phyloP scores from a whole-genome alignment of 495 filamentous ascomycete species.

The Elaphomyces granulatus region DNA sequence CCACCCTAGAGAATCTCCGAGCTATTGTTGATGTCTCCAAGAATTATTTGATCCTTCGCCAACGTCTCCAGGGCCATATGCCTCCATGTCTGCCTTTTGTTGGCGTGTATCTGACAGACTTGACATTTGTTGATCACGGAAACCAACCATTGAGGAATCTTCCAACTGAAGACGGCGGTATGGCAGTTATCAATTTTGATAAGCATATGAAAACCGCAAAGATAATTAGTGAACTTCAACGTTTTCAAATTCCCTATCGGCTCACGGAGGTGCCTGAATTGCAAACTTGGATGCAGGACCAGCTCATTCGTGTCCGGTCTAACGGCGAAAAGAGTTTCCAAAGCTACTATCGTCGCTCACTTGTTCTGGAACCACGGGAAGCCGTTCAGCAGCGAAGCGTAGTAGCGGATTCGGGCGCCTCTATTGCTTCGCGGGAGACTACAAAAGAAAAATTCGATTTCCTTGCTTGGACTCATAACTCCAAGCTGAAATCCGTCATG shows the following conservation, averaged over 20 bases:
- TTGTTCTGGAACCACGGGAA: constrained; percentile 78
- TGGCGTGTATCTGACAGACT: constrained; percentile 88
- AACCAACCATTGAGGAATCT: constrained; percentile 53
- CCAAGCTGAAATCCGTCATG: constrained; percentile 33
- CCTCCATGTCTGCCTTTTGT: constrained; percentile 92
- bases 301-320: constrained; percentile 68
- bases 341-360: constrained; percentile 68
- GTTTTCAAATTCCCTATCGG: constrained; percentile 92
- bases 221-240: constrained; percentile 88
- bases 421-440: constrained; percentile 37
- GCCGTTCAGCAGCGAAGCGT: constrained; percentile 7
- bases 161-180: constrained; percentile 38
- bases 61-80: constrained; percentile 72
- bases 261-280: constrained; percentile 75
- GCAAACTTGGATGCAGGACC: constrained; percentile 82
- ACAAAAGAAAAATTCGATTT: constrained; percentile 44
- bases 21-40: constrained; percentile 73
- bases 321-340: constrained; percentile 68
- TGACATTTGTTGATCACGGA: constrained; percentile 69
- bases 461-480: constrained; percentile 38
- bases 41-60: constrained; percentile 84
- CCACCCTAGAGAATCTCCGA: constrained; percentile 60
- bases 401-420: constrained; percentile 23
- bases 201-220: constrained; percentile 90
- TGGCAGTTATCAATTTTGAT: constrained; percentile 92